These are phyloP conservation scores for Trypanosoma scelopori DNA, from an alignment of 208 protist genomes.

Conservation along the genomic window DNA sequence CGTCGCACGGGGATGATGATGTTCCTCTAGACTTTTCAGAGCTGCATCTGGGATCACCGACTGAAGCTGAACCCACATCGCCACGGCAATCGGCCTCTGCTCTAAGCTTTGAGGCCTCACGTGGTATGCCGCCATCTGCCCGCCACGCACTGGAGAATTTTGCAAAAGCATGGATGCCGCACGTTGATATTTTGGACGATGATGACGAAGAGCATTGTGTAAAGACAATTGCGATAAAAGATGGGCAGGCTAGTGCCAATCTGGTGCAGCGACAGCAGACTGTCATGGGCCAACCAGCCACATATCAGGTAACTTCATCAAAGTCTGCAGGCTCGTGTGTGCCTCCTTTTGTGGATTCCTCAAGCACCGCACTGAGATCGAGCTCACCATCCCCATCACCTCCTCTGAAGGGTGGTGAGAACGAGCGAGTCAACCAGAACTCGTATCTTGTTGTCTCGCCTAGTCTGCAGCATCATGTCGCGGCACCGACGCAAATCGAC, in stretches of 20 bases:
- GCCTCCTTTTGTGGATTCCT: too few relatives aligned
- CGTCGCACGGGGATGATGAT: constrained; percentile 14
- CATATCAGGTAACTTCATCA: too few relatives aligned
- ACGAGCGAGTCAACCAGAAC: too few relatives aligned
- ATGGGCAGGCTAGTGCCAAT: too few relatives aligned
- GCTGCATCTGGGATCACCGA: constrained; percentile 1
- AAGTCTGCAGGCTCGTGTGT: too few relatives aligned
- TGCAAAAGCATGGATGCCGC: constrained; percentile 21
- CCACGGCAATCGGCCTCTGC: neutral
- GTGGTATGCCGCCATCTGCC: constrained; percentile 11
- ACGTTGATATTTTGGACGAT: neutral
- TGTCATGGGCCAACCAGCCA: too few relatives aligned
- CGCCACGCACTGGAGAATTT: constrained; percentile 24
- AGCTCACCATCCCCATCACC: too few relatives aligned
- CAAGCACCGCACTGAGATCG: too few relatives aligned
- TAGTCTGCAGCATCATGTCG: neutral
- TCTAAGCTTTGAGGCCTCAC: constrained; percentile 1
- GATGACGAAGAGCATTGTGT: neutral
- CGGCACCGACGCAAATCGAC: neutral
- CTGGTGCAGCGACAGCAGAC: too few relatives aligned
- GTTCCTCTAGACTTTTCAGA: constrained; percentile 10
- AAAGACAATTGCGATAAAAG: neutral
- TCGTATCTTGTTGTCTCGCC: neutral
- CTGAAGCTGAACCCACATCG: neutral
- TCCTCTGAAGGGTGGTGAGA: too few relatives aligned